Conservation (phyloP, 306 rosid genomes). For the Geum urbanum region DNA sequence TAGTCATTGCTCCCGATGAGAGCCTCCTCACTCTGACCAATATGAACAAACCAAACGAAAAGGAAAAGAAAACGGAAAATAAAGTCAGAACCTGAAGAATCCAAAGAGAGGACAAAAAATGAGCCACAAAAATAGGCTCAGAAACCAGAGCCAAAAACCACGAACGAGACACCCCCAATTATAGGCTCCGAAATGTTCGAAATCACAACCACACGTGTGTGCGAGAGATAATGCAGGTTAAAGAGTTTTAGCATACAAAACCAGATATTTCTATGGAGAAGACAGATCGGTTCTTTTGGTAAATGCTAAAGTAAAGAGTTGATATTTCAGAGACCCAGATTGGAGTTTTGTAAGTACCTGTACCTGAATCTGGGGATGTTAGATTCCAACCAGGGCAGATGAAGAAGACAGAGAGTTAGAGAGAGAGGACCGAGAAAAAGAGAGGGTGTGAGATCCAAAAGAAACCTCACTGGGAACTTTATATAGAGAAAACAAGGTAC, state of each 20-base stretch:
- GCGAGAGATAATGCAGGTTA: neutral
- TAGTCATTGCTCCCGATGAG: constrained; percentile 48
- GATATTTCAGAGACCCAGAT: constrained; percentile 26
- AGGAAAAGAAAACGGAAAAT: constrained; percentile 2
- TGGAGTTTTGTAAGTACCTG: constrained; percentile 32
- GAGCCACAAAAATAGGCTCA: constrained; percentile 25
- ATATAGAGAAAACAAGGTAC: constrained; percentile 21
- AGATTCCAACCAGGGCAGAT: constrained; percentile 9
- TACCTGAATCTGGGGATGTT: constrained; percentile 36
- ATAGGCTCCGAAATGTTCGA: constrained; percentile 4
- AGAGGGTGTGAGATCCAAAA: constrained; percentile 28
- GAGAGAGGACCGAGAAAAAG: neutral
- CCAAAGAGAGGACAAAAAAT: neutral
- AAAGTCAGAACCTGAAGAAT: constrained; percentile 9
- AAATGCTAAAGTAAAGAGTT: neutral
- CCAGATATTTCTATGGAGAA: neutral
- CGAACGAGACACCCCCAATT: no score
- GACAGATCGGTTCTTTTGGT: neutral
- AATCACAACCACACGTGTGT: constrained; percentile 30
- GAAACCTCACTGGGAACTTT: constrained; percentile 13
- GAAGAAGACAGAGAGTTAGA: no score
- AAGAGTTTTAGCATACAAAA: neutral
- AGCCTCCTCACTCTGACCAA: constrained; percentile 28
- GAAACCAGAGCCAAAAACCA: constrained; percentile 21
- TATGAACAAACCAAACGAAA: neutral